Evolutionary conservation across 805 yeast genomes (phyloP).

Genomic region (Spathaspora hagerdaliae): DNA sequence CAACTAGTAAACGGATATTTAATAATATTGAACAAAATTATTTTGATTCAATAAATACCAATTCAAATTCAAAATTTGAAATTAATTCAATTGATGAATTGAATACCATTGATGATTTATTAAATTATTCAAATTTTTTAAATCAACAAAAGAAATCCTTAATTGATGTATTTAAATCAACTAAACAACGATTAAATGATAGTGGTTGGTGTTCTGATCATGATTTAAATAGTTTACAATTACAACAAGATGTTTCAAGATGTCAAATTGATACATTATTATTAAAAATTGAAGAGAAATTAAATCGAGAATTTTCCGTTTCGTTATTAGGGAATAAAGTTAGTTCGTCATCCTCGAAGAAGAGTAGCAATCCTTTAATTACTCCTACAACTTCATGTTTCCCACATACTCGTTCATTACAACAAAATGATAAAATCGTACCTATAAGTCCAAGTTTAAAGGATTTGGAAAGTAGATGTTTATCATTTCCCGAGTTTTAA

Average conservation of each 20-base stretch:
- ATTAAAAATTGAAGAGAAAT: constrained; percentile 32
- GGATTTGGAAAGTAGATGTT: constrained; percentile 29
- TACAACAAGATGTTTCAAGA: constrained; percentile 34
- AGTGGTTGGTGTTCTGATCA: constrained; percentile 43
- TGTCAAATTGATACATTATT: constrained; percentile 37
- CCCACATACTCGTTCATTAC: neutral
- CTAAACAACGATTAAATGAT: constrained; percentile 26
- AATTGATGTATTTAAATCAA: constrained; percentile 28
- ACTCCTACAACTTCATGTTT: neutral
- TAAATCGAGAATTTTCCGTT: constrained; percentile 24
- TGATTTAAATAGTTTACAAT: constrained; percentile 35
- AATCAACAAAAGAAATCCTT: constrained; percentile 30
- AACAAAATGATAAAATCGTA: constrained; percentile 4
- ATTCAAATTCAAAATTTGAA: constrained; percentile 1
- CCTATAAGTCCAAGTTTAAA: constrained; percentile 26
- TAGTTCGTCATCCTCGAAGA: neutral
- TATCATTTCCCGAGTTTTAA: constrained; percentile 17
- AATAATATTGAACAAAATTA: constrained; percentile 31
- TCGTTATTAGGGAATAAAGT: constrained; percentile 14
- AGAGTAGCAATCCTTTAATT: no score
- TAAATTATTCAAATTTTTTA: constrained; percentile 29
- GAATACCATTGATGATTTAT: constrained; percentile 16
- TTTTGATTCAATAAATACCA: constrained; percentile 20
- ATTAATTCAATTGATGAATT: constrained; percentile 19
- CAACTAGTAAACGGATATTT: constrained; percentile 22